These are phyloP conservation scores for Thielaviopsis populi DNA, from an alignment of 2,329 filamentous ascomycete genomes.

Conservation along the genomic window DNA sequence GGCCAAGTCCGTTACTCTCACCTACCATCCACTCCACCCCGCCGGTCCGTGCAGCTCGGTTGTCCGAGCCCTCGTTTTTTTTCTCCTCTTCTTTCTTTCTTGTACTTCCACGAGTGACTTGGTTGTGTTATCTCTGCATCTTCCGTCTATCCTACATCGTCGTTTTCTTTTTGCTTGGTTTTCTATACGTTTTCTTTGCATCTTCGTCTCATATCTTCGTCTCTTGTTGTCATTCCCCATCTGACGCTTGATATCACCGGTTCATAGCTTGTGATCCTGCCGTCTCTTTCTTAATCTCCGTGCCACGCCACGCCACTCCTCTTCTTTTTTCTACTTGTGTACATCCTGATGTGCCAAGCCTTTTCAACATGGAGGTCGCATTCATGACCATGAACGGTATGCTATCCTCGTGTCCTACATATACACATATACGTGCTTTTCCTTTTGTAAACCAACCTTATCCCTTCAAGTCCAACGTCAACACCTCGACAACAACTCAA, in stretches of 20 bases:
- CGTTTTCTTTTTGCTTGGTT: background rate
- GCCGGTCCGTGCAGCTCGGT: constrained; percentile 3
- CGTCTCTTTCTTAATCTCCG: constrained; percentile 4
- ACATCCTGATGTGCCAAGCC: constrained; percentile 3
- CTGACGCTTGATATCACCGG: background rate
- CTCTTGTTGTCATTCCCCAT: background rate
- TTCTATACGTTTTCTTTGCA: background rate
- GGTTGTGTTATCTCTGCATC: background rate
- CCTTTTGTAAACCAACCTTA: background rate
- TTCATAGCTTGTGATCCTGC: constrained; percentile 1
- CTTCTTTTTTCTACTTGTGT: background rate
- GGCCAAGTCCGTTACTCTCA: constrained; percentile 1
- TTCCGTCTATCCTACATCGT: background rate
- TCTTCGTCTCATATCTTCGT: background rate
- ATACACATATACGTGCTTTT: background rate
- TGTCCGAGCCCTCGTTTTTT: constrained; percentile 3
- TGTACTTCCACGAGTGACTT: background rate
- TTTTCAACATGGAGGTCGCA: constrained; percentile 55
- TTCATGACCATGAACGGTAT: constrained; percentile 83
- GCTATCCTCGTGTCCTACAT: background rate
- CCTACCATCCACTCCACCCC: background rate
- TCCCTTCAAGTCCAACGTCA: background rate
- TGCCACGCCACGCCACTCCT: background rate
- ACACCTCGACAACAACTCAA: background rate
- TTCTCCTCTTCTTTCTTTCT: background rate